Evolutionary conservation across 352 stramenopile genomes (phyloP).

Genomic region (Blastocystis sp.): DNA sequence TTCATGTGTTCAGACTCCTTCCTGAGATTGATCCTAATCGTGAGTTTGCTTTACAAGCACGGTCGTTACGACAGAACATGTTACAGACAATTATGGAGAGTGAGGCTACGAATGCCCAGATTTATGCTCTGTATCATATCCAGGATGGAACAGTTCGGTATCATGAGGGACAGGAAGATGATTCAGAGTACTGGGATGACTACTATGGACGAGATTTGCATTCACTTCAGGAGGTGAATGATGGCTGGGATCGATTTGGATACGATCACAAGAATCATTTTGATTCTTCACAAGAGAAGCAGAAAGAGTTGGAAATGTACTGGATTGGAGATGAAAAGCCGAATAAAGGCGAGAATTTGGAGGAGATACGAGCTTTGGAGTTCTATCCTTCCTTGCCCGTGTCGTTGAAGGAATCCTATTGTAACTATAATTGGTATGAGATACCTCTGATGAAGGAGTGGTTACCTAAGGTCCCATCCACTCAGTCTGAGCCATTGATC

Average conservation of each 20-base stretch:
- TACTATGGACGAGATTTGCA: neutral
- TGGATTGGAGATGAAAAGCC: neutral
- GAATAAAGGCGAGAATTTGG: neutral
- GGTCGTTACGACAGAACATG: constrained; percentile 24
- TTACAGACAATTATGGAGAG: constrained; percentile 14
- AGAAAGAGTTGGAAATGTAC: neutral
- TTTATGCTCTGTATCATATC: constrained; percentile 4
- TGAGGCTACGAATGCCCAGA: neutral
- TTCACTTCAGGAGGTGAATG: neutral
- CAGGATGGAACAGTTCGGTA: neutral
- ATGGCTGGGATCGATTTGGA: constrained; percentile 5
- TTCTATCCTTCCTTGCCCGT: neutral
- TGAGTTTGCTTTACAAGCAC: neutral
- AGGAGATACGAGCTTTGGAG: neutral
- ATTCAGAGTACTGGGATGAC: neutral
- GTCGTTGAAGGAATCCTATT: neutral
- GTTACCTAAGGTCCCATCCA: neutral
- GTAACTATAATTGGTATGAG: neutral
- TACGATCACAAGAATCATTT: neutral
- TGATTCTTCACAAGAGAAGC: neutral
- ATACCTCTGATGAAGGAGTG: constrained; percentile 18
- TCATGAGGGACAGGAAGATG: neutral
- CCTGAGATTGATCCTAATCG: neutral
- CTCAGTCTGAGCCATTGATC: neutral
- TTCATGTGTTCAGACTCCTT: neutral